Evolutionary conservation across 2,329 filamentous ascomycete genomes (phyloP), one percentile per base, ranked within the genome.

Genomic region (Cytospora paraplurivora): DNA sequence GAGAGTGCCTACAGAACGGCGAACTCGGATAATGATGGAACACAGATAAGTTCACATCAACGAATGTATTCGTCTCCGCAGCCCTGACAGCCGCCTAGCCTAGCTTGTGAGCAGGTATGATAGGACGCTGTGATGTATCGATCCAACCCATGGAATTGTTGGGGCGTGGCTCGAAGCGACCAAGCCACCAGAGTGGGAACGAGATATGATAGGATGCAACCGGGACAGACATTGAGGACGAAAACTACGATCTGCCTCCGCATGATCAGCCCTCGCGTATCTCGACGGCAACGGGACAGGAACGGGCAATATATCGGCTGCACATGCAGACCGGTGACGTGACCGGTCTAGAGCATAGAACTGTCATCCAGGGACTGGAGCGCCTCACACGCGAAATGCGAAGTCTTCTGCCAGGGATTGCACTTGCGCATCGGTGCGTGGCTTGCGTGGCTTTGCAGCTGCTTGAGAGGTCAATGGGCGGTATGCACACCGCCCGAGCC

Each of bases 191-290:
- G 27, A n/a, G n/a, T 4, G 19, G 17, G 21, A 27, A 37, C 13
- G 4, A 35, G 50, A 33, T 35, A 19, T 62, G 58, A 56, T 53
- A 53, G 49, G 59, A 27, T 56, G 50, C 41, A 33, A 27, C 56
- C 21, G 8, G 33, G 49, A 21, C 51, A 56, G 51, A 44, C 32
- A 47, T 37, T n/a, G 19, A 35, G 33, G 60, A 38, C 64, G 56
- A 66, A 51, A 63, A 57, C 37, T 37, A 56, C 41, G 53, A 63
- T 63, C 61, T 57, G 50, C 55, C 41, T 56, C 27, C 63, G 64
- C 64, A 63, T 55, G 61, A 66, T 66, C 64, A 61, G 61, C 64
- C 37, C 61, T 66, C 64, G 64, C 64, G 64, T 66, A 66, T 66
- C 64, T 66, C 52, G 56, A 61, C 38, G 55, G 51, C 54, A 54